These are phyloP conservation scores for Gnetum montanum DNA, from an alignment of 75 land plant genomes.

Conservation along the genomic window DNA sequence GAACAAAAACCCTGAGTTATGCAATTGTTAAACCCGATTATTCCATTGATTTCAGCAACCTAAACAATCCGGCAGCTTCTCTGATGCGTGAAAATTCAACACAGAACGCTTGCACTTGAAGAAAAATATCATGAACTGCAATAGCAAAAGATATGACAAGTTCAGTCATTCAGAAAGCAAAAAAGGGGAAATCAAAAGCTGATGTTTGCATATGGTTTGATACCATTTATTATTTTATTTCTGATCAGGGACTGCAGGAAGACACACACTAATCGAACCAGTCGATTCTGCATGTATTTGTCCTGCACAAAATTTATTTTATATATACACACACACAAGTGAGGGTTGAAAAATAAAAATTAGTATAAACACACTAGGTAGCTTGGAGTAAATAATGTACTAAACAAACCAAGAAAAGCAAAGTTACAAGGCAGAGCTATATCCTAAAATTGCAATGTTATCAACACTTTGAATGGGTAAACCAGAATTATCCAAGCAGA, in stretches of 20 bases:
- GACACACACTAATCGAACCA: slow-evolving; percentile 92
- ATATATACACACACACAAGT: no score
- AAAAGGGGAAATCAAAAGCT: not conserved
- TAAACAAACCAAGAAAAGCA: no score
- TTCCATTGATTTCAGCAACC: slow-evolving; percentile 79
- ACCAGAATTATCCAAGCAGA: no score
- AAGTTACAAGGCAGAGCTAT: no score
- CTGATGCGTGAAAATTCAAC: slow-evolving; percentile 92
- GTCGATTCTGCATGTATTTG: slow-evolving; percentile 96
- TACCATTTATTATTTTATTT: slow-evolving; percentile 91
- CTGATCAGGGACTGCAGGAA: slow-evolving; percentile 89
- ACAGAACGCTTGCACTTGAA: slow-evolving; percentile 96
- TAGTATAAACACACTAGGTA: no score
- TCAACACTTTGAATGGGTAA: no score
- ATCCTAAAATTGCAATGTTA: no score
- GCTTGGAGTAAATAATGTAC: no score
- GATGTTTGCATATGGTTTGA: slow-evolving; percentile 1
- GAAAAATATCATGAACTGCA: slow-evolving; percentile 89
- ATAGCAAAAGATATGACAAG: not conserved
- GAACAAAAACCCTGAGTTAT: no score
- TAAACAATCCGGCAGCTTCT: slow-evolving; percentile 86
- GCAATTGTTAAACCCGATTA: no score
- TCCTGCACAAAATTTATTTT: slow-evolving; percentile 71
- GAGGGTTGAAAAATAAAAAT: no score
- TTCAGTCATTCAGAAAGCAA: no score